These are phyloP conservation scores for Ophiostoma populinum DNA, from an alignment of 2,329 filamentous ascomycete species.

Conservation along the genomic window DNA sequence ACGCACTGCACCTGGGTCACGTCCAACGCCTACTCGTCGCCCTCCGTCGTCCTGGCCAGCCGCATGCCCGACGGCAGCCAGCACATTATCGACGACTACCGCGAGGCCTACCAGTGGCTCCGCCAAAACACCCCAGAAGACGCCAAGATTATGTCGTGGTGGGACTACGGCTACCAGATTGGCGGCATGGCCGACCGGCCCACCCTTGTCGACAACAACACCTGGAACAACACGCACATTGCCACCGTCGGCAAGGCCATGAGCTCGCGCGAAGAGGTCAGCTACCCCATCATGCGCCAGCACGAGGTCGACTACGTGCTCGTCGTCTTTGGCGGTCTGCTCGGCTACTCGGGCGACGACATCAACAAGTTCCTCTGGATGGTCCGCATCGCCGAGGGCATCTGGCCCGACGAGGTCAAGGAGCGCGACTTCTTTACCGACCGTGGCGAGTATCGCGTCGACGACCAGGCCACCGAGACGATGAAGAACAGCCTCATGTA, in stretches of 20 bases:
- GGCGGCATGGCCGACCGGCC: conserved; percentile 97
- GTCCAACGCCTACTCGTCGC: conserved; percentile 95
- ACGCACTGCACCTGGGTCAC: conserved; percentile 99
- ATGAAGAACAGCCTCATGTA: conserved; percentile 99
- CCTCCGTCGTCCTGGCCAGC: conserved; percentile 89
- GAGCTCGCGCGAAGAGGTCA: conserved; percentile 93
- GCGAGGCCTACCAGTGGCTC: conserved; percentile 98
- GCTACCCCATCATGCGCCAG: conserved; percentile 94
- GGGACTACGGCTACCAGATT: conserved; percentile 99
- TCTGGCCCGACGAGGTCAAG: conserved; percentile 98
- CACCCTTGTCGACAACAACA: conserved; percentile 97
- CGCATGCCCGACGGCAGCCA: conserved; percentile 85
- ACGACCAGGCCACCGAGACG: conserved; percentile 79
- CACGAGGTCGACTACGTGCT: conserved; percentile 99
- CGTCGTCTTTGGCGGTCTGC: conserved; percentile 84
- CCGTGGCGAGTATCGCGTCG: conserved; percentile 87
- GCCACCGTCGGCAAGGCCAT: conserved; percentile 98
- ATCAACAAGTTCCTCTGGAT: conserved; percentile 99
- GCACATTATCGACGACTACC: conserved; percentile 98
- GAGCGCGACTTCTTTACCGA: conserved; percentile 92
- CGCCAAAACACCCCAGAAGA: conserved; percentile 90
- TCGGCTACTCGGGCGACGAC: conserved; percentile 95
- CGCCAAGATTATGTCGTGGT: conserved; percentile 99
- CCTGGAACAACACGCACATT: conserved; percentile 99
- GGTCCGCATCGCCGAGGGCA: conserved; percentile 96